Evolutionary conservation across 768 basidiomycete genomes (phyloP).

Genomic region (Boletus vermiculosoides): DNA sequence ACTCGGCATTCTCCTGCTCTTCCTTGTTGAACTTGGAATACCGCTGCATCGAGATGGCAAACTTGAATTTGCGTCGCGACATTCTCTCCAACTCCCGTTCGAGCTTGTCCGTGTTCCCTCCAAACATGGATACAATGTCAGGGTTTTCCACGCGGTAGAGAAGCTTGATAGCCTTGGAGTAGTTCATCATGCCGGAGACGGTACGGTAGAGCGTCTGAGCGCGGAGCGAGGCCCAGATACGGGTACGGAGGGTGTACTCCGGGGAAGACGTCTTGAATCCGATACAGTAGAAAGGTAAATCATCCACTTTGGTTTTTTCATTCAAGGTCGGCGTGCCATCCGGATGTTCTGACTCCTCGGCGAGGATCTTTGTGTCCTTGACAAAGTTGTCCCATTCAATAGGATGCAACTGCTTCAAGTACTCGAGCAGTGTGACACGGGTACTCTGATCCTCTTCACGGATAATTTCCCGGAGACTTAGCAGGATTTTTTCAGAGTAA

Average conservation of each 20-base stretch:
- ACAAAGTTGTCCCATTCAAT: constrained; percentile 99
- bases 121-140: constrained; percentile 93
- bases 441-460: constrained; percentile 96
- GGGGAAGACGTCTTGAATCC: constrained; percentile 99
- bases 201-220: constrained; percentile 98
- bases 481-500: constrained; percentile 97
- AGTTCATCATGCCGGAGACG: constrained; percentile 99
- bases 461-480: constrained; percentile 97
- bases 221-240: constrained; percentile 98
- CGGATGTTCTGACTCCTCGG: constrained; percentile 73
- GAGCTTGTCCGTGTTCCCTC: constrained; percentile 93
- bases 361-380: constrained; percentile 98
- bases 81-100: constrained; percentile 96
- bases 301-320: constrained; percentile 86
- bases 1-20: constrained; percentile 97
- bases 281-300: constrained; percentile 98
- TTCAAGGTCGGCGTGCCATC: constrained; percentile 54
- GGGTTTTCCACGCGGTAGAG: constrained; percentile 99
- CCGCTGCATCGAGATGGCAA: constrained; percentile 97
- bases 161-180: constrained; percentile 98
- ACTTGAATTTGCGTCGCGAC: constrained; percentile 98
- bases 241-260: constrained; percentile 96
- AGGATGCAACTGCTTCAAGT: constrained; percentile 97
- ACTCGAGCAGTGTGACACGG: constrained; percentile 95
- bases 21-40: constrained; percentile 99